These are phyloP conservation scores for Annulohypoxylon moriforme DNA, from an alignment of 495 filamentous ascomycete genomes.

Conservation along the genomic window DNA sequence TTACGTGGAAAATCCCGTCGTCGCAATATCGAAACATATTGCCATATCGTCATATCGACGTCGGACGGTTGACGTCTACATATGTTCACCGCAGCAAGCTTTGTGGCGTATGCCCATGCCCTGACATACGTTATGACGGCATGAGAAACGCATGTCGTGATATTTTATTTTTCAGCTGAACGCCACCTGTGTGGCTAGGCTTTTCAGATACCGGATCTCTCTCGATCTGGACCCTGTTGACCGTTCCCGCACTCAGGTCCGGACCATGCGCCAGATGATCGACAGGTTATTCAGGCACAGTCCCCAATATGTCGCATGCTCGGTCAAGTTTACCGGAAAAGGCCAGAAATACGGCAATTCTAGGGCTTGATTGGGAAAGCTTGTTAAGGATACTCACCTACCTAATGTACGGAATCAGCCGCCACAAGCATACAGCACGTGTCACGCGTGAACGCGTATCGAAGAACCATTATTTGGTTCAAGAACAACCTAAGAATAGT, in stretches of 20 bases:
- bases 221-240: constrained; percentile 35
- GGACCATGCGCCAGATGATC: constrained; percentile 37
- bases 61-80: constrained; percentile 22
- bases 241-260: constrained; percentile 42
- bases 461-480: constrained; percentile 19
- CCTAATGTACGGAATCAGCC: constrained; percentile 33
- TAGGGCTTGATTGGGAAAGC: constrained; percentile 34
- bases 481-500: constrained; percentile 23
- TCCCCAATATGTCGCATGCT: constrained; percentile 39
- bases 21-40: constrained; percentile 19
- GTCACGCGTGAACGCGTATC: constrained; percentile 20
- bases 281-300: constrained; percentile 33
- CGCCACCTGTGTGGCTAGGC: constrained; percentile 15
- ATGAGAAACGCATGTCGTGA: not conserved
- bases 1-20: not conserved
- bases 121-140: constrained; percentile 9
- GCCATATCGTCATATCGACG: constrained; percentile 1
- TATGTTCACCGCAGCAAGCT: not conserved
- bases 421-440: constrained; percentile 34
- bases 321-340: constrained; percentile 32
- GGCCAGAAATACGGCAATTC: constrained; percentile 19
- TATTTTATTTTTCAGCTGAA: constrained; percentile 21
- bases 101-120: not conserved
- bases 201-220: constrained; percentile 19
- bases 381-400: constrained; percentile 8